Evolutionary conservation across 768 basidiomycete species (phyloP), one percentile per base, ranked within the genome.

Genomic region (Leccinum rimulosum): DNA sequence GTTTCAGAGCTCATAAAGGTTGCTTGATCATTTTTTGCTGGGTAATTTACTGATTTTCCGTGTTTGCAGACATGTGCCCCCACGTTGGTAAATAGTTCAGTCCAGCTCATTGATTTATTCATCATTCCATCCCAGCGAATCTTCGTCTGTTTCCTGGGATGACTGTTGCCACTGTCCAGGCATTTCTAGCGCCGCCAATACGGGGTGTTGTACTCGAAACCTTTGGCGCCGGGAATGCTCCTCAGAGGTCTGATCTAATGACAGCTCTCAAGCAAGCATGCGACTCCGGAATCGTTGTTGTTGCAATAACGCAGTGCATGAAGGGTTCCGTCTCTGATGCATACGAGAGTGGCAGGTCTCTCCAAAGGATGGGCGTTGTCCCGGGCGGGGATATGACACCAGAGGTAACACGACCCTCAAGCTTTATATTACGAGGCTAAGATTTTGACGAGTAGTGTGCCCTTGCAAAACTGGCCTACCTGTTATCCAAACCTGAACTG

Each of bases 351-450:
- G 92, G 90, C 4, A 78, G 87, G 63, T 81, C 82, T 3, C 77
- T 95, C 22, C 75, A 85, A 35, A 80, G 84, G 50, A 81, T 77
- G n/a, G 93, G 94, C 0, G 87, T 95, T 19, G 82, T 95, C 12
- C 81, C 91, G 0, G 94, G 94, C 6, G 85, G 84, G 28, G 95
- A 97, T 71, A 95, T 96, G 94, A 97, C 95, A 1, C 91, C 93
- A n/a, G 93, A 96, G 83, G 92, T 91, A 59, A 59, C 43, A 6
- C 17, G 1, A 27, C 28, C n/a, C 15, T 43, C 9, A 50, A n/a
- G 36, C 43, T 12, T 47, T 33, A 14, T 14, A 11, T 48, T 15
- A 48, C 40, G 14, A 40, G 33, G 19, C 54, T 64, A 17, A 64
- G 43, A 33, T 9, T n/a, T 55, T 22, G 55, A 50, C 19, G 9